Conservation (phyloP, 169 alveolate species). For the Ichthyophthirius multifiliis region DNA sequence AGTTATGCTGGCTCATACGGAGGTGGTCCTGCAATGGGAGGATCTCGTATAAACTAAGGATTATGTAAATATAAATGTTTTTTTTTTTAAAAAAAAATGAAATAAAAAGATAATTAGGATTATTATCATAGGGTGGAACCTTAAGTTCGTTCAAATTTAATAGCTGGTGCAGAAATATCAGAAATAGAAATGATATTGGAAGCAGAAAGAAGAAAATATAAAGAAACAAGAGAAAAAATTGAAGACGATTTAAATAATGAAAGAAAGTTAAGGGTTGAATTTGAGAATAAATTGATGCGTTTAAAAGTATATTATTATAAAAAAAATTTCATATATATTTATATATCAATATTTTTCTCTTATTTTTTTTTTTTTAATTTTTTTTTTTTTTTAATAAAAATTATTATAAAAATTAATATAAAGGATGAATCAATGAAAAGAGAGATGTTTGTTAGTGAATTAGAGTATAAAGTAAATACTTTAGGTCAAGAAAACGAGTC, state of each 20-base stretch:
- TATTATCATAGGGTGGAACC: not conserved
- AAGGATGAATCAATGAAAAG: constrained; percentile 1
- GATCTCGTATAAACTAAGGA: too few species aligned
- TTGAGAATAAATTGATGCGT: not conserved
- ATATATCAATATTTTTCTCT: not conserved
- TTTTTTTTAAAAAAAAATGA: too few species aligned
- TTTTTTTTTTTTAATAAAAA: not conserved
- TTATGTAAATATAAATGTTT: too few species aligned
- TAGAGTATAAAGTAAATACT: not conserved
- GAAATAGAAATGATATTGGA: constrained; percentile 16
- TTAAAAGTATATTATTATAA: not conserved
- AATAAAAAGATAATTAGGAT: too few species aligned
- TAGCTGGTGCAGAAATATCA: constrained; percentile 2
- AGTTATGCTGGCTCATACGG: too few species aligned
- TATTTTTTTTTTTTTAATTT: too few species aligned
- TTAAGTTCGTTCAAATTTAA: not conserved
- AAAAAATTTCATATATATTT: not conserved
- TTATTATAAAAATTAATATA: not conserved
- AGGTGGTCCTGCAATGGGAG: too few species aligned
- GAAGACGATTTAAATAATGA: constrained; percentile 11
- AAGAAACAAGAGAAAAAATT: not conserved
- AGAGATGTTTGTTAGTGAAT: constrained; percentile 2
- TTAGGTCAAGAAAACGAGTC: not conserved
- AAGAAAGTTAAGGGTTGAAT: constrained; percentile 13
- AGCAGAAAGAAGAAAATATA: constrained; percentile 16